A percentile compares a stretch with the other conserved stretches of the same genome.
phyloP scores from a whole-genome alignment of 345 rosid species.

The Ricinus communis region DNA sequence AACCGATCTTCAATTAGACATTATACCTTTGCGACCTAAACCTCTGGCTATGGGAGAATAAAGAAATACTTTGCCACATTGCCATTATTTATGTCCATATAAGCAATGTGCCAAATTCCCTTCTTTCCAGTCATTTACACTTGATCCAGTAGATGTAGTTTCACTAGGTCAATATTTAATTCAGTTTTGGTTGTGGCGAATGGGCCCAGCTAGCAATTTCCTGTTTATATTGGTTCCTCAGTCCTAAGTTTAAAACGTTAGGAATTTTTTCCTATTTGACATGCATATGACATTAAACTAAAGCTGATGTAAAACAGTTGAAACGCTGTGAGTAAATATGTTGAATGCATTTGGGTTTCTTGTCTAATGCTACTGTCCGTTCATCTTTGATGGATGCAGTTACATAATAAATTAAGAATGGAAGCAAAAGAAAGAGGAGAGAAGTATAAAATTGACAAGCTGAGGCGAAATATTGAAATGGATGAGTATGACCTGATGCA shows the following conservation, averaged over 20 bases:
- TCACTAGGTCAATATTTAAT: background rate
- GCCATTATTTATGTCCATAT: background rate
- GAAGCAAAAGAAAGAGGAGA: conserved; percentile 82
- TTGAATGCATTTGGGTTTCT: background rate
- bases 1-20: background rate
- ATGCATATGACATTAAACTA: background rate
- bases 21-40: background rate
- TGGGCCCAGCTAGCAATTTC: background rate
- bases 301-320: background rate
- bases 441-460: conserved; percentile 60
- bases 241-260: background rate
- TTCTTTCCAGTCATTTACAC: background rate
- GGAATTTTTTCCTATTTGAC: background rate
- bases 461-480: conserved; percentile 83
- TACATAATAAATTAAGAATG: conserved; percentile 60
- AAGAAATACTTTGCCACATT: background rate
- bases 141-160: background rate
- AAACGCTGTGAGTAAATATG: background rate
- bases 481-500: conserved; percentile 86
- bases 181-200: background rate
- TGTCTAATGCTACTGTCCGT: background rate
- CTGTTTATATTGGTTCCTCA: background rate
- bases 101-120: background rate
- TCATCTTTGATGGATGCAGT: conserved; percentile 36
- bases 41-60: background rate